Conservation (phyloP, 1,284 basidiomycete species). For the Cryptococcus jaspeensis region DNA sequence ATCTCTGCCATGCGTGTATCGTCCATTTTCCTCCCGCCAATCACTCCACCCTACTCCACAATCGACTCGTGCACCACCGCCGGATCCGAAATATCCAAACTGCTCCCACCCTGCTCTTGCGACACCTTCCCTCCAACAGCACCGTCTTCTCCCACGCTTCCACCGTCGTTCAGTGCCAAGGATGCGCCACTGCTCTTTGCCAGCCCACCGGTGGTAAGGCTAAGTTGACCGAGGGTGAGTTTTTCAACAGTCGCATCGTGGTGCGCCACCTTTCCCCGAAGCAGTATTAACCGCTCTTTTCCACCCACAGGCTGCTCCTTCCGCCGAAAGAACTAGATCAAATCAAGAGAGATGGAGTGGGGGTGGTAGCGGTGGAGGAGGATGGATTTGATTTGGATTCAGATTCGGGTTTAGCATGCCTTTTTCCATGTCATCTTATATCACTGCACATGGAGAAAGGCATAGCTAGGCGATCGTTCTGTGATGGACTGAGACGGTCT, state of each 20-base stretch:
- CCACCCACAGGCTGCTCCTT: slow-evolving; percentile 52
- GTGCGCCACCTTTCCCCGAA: slow-evolving; percentile 5
- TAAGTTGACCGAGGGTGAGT: slow-evolving; percentile 93
- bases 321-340: slow-evolving; percentile 53
- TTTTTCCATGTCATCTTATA: slow-evolving; percentile 19
- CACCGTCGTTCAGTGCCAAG: slow-evolving; percentile 65
- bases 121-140: slow-evolving; percentile 13
- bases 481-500: too few species aligned
- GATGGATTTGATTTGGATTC: slow-evolving; percentile 14
- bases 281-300: slow-evolving; percentile 4
- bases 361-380: slow-evolving; percentile 5
- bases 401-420: slow-evolving; percentile 20
- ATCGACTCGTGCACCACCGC: background rate
- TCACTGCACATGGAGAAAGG: background rate
- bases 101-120: background rate
- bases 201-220: slow-evolving; percentile 99
- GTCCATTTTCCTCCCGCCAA: background rate
- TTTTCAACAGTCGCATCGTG: slow-evolving; percentile 2
- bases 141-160: slow-evolving; percentile 56
- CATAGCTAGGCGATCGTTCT: too few species aligned
- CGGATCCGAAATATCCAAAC: too few species aligned
- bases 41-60: background rate
- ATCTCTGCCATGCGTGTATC: background rate
- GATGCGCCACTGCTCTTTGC: slow-evolving; percentile 93
- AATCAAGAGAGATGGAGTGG: background rate